Conservation (phyloP, 2,329 filamentous ascomycete genomes). For the Rhynchosporium graminicola region DNA sequence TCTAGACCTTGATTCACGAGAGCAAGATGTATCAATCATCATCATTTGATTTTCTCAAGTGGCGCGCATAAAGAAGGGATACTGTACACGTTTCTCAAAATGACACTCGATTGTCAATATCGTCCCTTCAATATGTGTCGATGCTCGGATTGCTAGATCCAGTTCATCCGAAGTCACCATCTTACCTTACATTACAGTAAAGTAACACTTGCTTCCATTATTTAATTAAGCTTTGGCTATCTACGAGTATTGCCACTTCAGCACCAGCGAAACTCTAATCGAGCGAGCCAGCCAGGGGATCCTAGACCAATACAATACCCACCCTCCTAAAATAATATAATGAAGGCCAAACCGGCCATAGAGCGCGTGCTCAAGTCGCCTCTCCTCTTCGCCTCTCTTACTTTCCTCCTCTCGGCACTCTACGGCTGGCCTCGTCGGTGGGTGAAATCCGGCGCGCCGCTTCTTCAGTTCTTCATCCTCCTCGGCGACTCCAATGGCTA, state of each 20-base stretch:
- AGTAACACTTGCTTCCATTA: too few relatives aligned
- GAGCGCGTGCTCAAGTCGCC: constrained; percentile 22
- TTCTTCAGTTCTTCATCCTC: constrained; percentile 42
- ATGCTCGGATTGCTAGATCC: not conserved
- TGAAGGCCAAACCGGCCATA: constrained; percentile 9
- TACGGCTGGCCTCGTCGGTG: constrained; percentile 41
- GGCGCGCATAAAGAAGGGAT: not conserved
- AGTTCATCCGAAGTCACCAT: not conserved
- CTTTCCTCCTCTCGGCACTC: constrained; percentile 25
- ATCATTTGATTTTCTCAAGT: not conserved
- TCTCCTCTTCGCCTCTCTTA: constrained; percentile 23
- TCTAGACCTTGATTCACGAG: constrained; percentile 5
- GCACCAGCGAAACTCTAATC: too few relatives aligned
- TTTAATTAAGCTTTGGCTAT: too few relatives aligned
- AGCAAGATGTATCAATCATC: not conserved
- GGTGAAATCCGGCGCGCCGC: constrained; percentile 46
- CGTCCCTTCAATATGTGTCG: not conserved
- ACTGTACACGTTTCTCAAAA: not conserved
- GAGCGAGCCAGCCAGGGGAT: not conserved
- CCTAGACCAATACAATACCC: not conserved
- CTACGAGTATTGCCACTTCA: not conserved
- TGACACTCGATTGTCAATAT: not conserved
- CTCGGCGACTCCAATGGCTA: constrained; percentile 40
- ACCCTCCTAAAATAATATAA: not conserved
- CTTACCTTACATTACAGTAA: not conserved